Base-by-base conservation (phyloP, 768 basidiomycete genomes). In the Xerocomellus dryophilus region DNA sequence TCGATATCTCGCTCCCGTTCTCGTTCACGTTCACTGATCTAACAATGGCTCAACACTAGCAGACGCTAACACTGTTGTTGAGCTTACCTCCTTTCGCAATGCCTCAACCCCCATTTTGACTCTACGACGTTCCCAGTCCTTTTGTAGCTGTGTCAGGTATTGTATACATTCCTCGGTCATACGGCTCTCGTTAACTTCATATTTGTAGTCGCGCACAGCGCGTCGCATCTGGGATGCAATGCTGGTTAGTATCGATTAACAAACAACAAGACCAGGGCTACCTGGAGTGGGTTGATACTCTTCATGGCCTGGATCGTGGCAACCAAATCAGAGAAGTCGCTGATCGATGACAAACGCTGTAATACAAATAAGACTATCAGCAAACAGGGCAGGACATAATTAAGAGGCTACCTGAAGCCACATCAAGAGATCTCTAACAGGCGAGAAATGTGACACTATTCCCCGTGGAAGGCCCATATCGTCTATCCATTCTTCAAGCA, bases 101-200 rank as follows among this genome's bases (percentile, higher is more conserved):
- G 86, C 85, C 63, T 92, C 87, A 9, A 96, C 92, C 4, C 92
- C 90, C 31, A 90, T 75, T 66, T 92, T 90, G 31, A 95, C 84
- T 41, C 93, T 79, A 67, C 92, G 88, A 52, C 91, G 77, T 71
- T 99, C 96, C 96, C 96, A 99, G 67, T 98, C 95, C 66, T 92
- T 95, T 72, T 98, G 95, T 9, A 99, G 76, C 63, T 98, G 96
- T 3, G 84, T 88, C 25, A 98, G 81, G 63, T 98, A 98, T 73
- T 97, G 92, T 36, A 83, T 78, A 66, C 96, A 98, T 69, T 99
- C 97, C 21, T 98, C 94, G 3, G 86, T 89, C 92, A 99, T 97
- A 56, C 79, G 80, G 1, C 84, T 80, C 70, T 99, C 97, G 66
- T 86, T 88, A 45, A 98, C 88, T 73, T 99, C 96, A 66, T 90